phyloP scores from a whole-genome alignment of 2,329 filamentous ascomycete species.

The Botrytis galanthina region DNA sequence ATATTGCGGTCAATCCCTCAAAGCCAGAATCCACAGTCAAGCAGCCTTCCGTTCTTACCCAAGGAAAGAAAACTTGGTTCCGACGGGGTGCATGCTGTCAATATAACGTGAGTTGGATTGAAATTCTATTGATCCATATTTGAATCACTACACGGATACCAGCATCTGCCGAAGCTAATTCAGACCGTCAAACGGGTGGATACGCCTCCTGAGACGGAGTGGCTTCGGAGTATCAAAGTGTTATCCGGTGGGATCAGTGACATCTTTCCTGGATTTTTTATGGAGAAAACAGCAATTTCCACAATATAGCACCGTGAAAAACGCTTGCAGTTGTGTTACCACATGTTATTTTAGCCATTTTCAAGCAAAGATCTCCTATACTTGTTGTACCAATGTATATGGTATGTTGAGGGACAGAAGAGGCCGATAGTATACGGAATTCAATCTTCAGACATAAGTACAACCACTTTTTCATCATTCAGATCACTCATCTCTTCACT shows the following conservation, averaged over 20 bases:
- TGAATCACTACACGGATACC: not conserved
- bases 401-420: not conserved
- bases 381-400: not conserved
- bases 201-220: not conserved
- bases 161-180: too few species aligned
- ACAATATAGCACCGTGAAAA: not conserved
- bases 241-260: not conserved
- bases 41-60: not conserved
- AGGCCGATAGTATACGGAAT: too few species aligned
- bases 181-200: not conserved
- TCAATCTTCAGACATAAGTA: not conserved
- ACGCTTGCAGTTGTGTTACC: too few species aligned
- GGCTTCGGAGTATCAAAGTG: too few species aligned
- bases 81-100: not conserved
- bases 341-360: not conserved
- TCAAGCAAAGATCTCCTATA: fast-evolving
- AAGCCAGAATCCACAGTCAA: fast-evolving
- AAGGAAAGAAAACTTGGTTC: not conserved
- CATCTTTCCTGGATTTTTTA: not conserved
- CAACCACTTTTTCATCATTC: not conserved
- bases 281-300: not conserved
- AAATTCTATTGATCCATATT: not conserved
- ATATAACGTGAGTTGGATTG: not conserved
- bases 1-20: not conserved
- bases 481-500: not conserved